phyloP scores from a whole-genome alignment of 768 basidiomycete species.

The Termitomyces sp. region DNA sequence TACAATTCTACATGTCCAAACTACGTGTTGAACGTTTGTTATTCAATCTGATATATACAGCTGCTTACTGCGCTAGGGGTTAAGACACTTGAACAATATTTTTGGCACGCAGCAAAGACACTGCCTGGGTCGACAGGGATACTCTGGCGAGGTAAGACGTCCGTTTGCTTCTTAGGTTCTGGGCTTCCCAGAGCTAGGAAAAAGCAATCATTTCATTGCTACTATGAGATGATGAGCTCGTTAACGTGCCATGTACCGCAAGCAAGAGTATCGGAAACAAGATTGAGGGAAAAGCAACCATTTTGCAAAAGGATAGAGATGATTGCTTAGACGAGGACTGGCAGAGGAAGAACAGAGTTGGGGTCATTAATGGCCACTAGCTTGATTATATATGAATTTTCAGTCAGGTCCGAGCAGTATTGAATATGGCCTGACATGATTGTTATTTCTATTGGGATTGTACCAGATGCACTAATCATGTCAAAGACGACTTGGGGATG shows the following conservation, averaged over 20 bases:
- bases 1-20: background rate
- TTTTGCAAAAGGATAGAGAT: background rate
- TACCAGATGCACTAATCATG: background rate
- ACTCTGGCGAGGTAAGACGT: background rate
- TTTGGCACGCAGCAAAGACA: background rate
- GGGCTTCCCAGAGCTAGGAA: background rate
- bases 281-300: background rate
- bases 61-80: background rate
- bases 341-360: background rate
- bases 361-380: background rate
- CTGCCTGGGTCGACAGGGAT: background rate
- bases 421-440: background rate
- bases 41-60: background rate
- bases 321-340: background rate
- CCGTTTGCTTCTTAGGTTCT: background rate
- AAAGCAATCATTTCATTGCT: background rate
- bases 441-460: background rate
- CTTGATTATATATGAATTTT: background rate
- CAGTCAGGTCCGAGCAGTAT: background rate
- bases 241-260: background rate
- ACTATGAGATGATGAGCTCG: background rate
- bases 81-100: background rate
- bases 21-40: background rate
- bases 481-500: background rate
- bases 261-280: background rate